These are phyloP conservation scores for Fusarium metavorans DNA, from an alignment of 2,329 filamentous ascomycete genomes.

Conservation along the genomic window DNA sequence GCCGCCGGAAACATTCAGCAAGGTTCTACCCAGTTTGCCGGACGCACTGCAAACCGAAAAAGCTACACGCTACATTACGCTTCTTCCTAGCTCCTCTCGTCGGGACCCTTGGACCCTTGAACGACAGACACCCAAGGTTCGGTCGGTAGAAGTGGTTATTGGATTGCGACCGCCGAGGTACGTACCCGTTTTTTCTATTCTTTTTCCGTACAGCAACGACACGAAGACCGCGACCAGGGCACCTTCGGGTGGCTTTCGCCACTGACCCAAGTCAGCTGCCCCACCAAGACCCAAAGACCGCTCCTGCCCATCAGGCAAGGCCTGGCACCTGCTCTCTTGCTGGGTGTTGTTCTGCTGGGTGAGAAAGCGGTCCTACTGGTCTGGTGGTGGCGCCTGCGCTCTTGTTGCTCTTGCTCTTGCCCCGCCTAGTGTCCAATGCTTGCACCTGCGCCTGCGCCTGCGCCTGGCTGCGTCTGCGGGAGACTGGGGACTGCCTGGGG, in stretches of 20 bases:
- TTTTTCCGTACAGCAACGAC: slow-evolving; percentile 21
- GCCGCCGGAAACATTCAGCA: slow-evolving; percentile 1
- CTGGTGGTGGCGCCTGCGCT: slow-evolving; percentile 26
- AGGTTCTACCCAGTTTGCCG: slow-evolving; percentile 6
- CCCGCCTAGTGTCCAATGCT: slow-evolving; percentile 13
- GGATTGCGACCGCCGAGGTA: slow-evolving; percentile 19
- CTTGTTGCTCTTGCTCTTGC: not conserved
- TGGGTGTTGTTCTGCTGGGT: slow-evolving; percentile 1
- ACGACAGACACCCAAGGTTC: slow-evolving; percentile 14
- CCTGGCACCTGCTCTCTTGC: slow-evolving; percentile 26
- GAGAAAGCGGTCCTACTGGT: slow-evolving; percentile 6
- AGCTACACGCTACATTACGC: slow-evolving; percentile 6
- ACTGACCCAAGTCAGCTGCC: slow-evolving; percentile 50
- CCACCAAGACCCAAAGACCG: slow-evolving; percentile 44
- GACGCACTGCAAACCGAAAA: slow-evolving; percentile 19
- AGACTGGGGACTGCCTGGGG: slow-evolving; percentile 28
- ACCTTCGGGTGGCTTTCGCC: slow-evolving; percentile 45
- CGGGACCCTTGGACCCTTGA: slow-evolving; percentile 39
- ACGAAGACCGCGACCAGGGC: slow-evolving; percentile 20
- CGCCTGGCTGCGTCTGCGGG: slow-evolving; percentile 18
- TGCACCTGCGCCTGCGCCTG: slow-evolving; percentile 20
- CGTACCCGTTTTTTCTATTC: slow-evolving; percentile 22
- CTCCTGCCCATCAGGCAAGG: slow-evolving; percentile 23
- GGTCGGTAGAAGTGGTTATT: slow-evolving; percentile 14
- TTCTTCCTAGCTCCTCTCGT: slow-evolving; percentile 29